Evolutionary conservation across 2,329 filamentous ascomycete species (phyloP).

Genomic region (Lecanosticta acicola): DNA sequence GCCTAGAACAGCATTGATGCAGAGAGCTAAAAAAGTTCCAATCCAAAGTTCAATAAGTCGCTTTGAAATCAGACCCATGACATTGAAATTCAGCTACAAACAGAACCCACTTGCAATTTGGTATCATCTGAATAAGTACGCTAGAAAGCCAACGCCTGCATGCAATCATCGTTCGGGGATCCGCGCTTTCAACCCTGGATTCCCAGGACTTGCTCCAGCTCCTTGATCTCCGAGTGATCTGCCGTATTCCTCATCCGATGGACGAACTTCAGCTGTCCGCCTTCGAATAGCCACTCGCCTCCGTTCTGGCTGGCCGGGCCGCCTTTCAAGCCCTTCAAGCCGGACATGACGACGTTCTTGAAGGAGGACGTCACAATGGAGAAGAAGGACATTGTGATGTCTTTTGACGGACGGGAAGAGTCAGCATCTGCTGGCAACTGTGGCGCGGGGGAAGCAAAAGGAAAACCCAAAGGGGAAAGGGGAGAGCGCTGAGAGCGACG

Average conservation of each 20-base stretch:
- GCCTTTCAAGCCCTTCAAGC: conserved; percentile 20
- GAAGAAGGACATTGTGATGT: conserved; percentile 18
- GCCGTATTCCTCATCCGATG: conserved; percentile 33
- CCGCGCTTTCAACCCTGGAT: not conserved
- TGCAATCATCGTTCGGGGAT: too few species aligned
- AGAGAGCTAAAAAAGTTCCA: too few species aligned
- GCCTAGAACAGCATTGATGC: too few species aligned
- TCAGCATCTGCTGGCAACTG: not conserved
- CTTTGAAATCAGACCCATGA: not conserved
- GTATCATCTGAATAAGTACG: too few species aligned
- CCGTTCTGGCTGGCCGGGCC: conserved; percentile 29
- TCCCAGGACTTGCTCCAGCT: conserved; percentile 29
- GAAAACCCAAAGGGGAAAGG: not conserved
- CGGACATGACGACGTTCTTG: conserved; percentile 22
- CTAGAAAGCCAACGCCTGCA: too few species aligned
- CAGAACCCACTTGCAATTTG: not conserved
- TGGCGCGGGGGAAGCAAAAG: not conserved
- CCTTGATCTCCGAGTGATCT: conserved; percentile 32
- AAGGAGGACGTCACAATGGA: conserved; percentile 19
- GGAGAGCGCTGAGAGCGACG: not conserved
- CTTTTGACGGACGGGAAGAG: too few species aligned
- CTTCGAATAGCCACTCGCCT: conserved; percentile 36
- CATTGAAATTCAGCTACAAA: not conserved
- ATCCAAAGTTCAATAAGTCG: too few species aligned
- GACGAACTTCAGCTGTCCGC: conserved; percentile 31